Evolutionary conservation across 2,329 filamentous ascomycete species (phyloP), one percentile per base, ranked within the genome.

Genomic region (Neophaeococcomyces aloes): DNA sequence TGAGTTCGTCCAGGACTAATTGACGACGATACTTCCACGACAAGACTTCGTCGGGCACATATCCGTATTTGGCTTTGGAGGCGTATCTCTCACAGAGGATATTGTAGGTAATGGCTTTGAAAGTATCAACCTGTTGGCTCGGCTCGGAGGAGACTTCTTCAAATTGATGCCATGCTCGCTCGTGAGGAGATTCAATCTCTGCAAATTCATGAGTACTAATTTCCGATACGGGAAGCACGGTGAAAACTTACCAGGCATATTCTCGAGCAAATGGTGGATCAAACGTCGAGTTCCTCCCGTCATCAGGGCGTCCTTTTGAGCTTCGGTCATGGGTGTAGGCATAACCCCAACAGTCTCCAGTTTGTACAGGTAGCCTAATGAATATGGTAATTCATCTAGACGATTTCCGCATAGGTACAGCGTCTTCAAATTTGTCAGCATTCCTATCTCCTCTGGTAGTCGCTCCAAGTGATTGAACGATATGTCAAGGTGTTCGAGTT

Each of bases 41-140:
- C 18, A 98, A 71, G 7, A 86, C 86, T 44, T 75, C 76, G 13
- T 81, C 81, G 2, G 91, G 85, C 0, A 87, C 89, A 62, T 96
- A 96, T 33, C 89, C 89, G 60, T 95, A 96, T 49, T 85, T 78
- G 43, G 79, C 74, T 43, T 79, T 73, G 0, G 88, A 95, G 3
- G 88, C 88, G 56, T 91, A 94, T 57, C 87, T 86, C 64, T 95
- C 87, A 65, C 89, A 95, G 8, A 98, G 75, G 36, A 89, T 94
- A 61, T 98, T 98, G 79, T 91, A 95, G 17, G 86, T 93, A 49
- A 96, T 72, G 7, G 94, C 81, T 45, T 84, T 86, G 60, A 96
- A 78, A 42, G 78, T 81, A 57, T 95, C 61, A n/a, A n/a, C n/a
- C n/a, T n/a, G n/a, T n/a, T n/a, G n/a, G n/a, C n/a, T n/a, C n/a